Conservation (phyloP, 257 asterid species). For the Forsythia suspensa region DNA sequence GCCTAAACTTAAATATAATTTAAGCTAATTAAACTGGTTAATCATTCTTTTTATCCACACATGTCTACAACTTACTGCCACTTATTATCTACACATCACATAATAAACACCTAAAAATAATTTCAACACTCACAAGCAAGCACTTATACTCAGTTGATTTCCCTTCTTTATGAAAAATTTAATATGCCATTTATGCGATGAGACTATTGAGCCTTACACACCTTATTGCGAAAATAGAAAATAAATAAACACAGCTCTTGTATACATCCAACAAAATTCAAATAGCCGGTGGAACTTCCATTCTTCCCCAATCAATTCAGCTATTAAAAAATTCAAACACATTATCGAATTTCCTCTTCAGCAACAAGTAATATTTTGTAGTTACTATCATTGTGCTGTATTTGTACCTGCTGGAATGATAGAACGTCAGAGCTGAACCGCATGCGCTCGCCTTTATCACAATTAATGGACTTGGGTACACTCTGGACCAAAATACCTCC, state of each 20-base stretch:
- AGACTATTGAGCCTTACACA: background rate
- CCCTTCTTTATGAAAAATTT: background rate
- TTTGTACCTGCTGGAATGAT: constrained; percentile 68
- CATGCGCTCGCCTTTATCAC: constrained; percentile 84
- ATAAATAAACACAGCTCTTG: background rate
- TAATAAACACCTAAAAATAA: no score
- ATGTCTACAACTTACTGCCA: no score
- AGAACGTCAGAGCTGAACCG: constrained; percentile 71
- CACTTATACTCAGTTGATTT: background rate
- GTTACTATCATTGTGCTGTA: background rate
- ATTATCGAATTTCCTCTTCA: background rate
- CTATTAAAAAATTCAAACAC: background rate
- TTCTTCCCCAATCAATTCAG: background rate
- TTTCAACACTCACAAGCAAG: no score
- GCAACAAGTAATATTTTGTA: background rate
- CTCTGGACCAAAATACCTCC: constrained; percentile 73
- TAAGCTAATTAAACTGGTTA: no score
- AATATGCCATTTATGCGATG: background rate
- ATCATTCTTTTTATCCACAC: no score
- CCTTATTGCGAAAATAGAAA: background rate
- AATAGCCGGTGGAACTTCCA: background rate
- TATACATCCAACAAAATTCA: background rate
- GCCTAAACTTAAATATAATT: no score
- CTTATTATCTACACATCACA: no score
- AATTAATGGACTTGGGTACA: constrained; percentile 62